Base-by-base conservation (phyloP, 257 asterid genomes). In the Nicotiana attenuata region DNA sequence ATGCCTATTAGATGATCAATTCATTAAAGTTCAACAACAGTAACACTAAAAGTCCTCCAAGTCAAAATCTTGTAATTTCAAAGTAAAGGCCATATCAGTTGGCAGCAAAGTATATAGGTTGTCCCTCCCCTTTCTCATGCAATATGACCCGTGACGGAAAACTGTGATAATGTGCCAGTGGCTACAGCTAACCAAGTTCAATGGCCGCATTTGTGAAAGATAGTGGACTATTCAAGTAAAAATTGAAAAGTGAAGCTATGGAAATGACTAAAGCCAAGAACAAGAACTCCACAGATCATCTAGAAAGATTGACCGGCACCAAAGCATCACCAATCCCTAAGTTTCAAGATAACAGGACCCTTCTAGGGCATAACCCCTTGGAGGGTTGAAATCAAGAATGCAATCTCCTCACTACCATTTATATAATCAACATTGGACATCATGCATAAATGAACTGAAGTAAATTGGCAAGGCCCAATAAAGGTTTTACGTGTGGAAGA, bases 71-170 rank as follows among this genome's bases (percentile, higher is more conserved):
- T 73, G 61, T 15, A 73, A 24, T 14, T 22, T 10, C 41, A 45
- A 73, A 22, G 61, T 73, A 22, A 22, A 45, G 79, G 61, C 60
- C n/a, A 22, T 45, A 45, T 71, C 59, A 71, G 78, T 71, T 71
- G 16, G 79, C 22, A 73, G 61, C 15, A 47, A 47, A 73, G 79
- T 13, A 71, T 50, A 71, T 5, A 22, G 47, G 60, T 71, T 71
- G 35, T 71, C 78, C 77, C 78, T 69, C 57, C 78, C 59, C 59
- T 69, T 68, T 41, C 59, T 69, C 78, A 69, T 41, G 78, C 38
- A 71, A 45, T 71, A 41, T 69, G 41, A 69, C 31, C 29, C 59
- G 24, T 47, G 15, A 71, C 15, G 5, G 35, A 47, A 69, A 73
- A 73, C 22, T 47, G 24, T 15, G 60, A 45, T 3, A 71, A 33